Evolutionary conservation across 345 rosid species (phyloP).

Genomic region (Reutealis trisperma): DNA sequence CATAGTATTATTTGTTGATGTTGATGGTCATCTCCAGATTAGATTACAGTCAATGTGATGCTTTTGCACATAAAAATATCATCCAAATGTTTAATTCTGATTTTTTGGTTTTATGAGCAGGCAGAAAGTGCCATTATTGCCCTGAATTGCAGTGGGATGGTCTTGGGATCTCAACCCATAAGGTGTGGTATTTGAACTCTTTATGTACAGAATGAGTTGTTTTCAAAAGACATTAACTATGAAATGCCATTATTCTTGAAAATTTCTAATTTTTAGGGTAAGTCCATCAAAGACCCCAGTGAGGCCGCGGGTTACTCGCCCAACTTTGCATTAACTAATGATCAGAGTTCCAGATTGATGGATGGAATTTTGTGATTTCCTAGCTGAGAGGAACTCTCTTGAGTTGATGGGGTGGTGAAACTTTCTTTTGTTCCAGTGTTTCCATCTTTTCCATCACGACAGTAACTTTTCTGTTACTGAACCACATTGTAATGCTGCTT

Average conservation of each 20-base stretch:
- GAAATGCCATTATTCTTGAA: not conserved
- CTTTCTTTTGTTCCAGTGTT: constrained; percentile 38
- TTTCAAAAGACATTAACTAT: not conserved
- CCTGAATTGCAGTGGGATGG: constrained; percentile 73
- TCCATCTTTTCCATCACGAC: constrained; percentile 42
- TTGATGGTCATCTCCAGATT: not conserved
- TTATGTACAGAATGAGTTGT: not conserved
- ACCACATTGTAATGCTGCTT: constrained; percentile 40
- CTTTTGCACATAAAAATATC: too few relatives aligned
- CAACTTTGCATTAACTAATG: constrained; percentile 33
- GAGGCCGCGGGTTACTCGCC: constrained; percentile 66
- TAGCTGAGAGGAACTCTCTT: constrained; percentile 30
- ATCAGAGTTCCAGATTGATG: constrained; percentile 23
- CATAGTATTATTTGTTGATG: not conserved
- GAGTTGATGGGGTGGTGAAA: constrained; percentile 43
- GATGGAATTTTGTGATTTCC: constrained; percentile 36
- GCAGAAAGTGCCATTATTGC: constrained; percentile 83
- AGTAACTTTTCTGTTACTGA: constrained; percentile 35
- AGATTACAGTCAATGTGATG: not conserved
- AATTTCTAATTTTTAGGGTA: constrained; percentile 45
- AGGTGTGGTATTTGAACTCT: constrained; percentile 40
- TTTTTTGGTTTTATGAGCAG: constrained; percentile 40
- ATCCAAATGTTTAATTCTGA: not conserved
- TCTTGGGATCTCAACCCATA: constrained; percentile 67
- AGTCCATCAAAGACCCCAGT: constrained; percentile 88